phyloP scores from a whole-genome alignment of 1,284 basidiomycete species.

The Ustilago shanxiensis region DNA sequence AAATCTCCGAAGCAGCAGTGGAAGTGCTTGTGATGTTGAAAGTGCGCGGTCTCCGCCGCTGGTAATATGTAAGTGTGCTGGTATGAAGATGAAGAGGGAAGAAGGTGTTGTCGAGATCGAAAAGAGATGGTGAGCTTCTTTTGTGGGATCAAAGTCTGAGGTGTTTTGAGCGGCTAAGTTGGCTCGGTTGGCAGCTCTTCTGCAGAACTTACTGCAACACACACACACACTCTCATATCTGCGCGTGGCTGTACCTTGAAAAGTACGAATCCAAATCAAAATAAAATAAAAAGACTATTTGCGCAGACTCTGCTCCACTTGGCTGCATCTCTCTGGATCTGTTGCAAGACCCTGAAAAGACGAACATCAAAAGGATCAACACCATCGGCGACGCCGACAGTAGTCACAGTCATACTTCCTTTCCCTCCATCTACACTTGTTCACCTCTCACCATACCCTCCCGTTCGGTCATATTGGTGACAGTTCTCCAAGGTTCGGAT shows the following conservation, averaged over 20 bases:
- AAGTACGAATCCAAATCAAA: not conserved
- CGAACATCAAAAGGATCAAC: not conserved
- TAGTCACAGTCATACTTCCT: too few species aligned
- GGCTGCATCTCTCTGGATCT: not conserved
- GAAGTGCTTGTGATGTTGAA: not conserved
- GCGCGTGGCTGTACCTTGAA: not conserved
- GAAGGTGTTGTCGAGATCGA: not conserved
- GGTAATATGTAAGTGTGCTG: too few species aligned
- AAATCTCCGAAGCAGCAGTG: too few species aligned
- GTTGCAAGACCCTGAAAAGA: not conserved
- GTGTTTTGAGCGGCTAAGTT: slow-evolving; percentile 7
- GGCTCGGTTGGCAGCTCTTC: slow-evolving; percentile 5
- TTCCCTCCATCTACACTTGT: not conserved
- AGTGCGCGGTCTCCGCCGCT: too few species aligned
- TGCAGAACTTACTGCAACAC: too few species aligned
- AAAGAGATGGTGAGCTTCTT: not conserved
- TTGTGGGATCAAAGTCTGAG: not conserved
- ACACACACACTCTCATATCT: not conserved
- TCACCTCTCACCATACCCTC: not conserved
- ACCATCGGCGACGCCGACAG: too few species aligned
- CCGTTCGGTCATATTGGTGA: too few species aligned
- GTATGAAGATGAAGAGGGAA: not conserved
- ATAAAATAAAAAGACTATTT: not conserved
- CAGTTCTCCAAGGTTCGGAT: not conserved
- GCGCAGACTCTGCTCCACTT: too few species aligned